Evolutionary conservation across 352 stramenopile genomes (phyloP).

Genomic region (Globisporangium alternatum): DNA sequence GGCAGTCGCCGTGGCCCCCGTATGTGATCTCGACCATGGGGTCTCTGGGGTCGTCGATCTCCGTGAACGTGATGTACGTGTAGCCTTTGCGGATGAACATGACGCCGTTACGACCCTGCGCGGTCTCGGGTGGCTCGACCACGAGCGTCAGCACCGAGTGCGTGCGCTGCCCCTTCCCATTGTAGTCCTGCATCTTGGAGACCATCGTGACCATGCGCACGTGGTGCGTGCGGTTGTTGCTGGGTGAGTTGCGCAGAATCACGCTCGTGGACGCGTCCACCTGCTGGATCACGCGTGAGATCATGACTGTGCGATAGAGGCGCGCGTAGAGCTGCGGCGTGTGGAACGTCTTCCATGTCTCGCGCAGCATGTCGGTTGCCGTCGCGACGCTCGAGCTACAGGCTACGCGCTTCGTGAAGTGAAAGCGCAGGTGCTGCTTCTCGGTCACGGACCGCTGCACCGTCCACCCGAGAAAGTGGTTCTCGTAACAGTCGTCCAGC

Average conservation of each 20-base stretch:
- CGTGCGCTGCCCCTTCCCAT: conserved; percentile 25
- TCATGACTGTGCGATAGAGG: conserved; percentile 36
- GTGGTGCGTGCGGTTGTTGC: conserved; percentile 27
- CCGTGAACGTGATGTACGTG: conserved; percentile 42
- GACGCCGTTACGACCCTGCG: conserved; percentile 28
- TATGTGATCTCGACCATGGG: conserved; percentile 44
- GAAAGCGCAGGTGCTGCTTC: conserved; percentile 33
- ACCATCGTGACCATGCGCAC: conserved; percentile 37
- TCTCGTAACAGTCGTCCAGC: conserved; percentile 13
- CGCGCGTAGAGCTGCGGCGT: conserved; percentile 30
- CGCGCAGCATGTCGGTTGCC: conserved; percentile 19
- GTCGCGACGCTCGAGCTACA: conserved; percentile 22
- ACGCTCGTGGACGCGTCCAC: conserved; percentile 34
- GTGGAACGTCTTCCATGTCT: conserved; percentile 38
- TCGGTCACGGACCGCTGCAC: conserved; percentile 31
- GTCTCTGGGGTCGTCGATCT: conserved; percentile 1
- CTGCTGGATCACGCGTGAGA: conserved; percentile 36
- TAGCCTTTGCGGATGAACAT: conserved; percentile 36
- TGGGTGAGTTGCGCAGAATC: conserved; percentile 38
- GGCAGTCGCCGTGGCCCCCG: conserved; percentile 31
- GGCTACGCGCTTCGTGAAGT: conserved; percentile 34
- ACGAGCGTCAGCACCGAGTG: conserved; percentile 33
- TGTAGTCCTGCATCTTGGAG: conserved; percentile 31
- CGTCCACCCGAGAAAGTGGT: conserved; percentile 40
- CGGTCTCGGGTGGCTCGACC: conserved; percentile 26